Conservation (phyloP, 805 yeast species). For the Hemisphaericaspora nanyangensis region DNA sequence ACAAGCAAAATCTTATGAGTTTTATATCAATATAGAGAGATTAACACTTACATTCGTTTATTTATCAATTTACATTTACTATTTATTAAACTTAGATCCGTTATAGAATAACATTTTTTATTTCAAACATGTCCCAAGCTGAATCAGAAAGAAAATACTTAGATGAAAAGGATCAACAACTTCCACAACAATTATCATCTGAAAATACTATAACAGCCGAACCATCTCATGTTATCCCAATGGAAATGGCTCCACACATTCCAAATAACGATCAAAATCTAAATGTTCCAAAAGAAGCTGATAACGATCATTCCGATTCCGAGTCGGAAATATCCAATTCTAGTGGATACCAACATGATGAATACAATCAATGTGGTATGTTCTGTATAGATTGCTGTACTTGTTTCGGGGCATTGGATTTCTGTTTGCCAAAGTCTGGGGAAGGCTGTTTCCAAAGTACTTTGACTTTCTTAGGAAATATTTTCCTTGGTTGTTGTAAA, state of each 20-base stretch:
- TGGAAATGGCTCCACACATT: background rate
- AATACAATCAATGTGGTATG: constrained; percentile 37
- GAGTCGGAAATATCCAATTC: constrained; percentile 11
- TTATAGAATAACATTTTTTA: too few relatives aligned
- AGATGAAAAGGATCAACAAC: background rate
- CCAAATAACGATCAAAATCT: too few relatives aligned
- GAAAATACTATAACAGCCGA: background rate
- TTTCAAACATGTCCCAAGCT: too few relatives aligned
- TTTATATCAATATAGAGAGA: too few relatives aligned
- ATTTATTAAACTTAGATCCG: too few relatives aligned
- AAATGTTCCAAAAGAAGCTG: too few relatives aligned
- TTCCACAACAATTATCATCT: background rate
- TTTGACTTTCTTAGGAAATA: constrained; percentile 35
- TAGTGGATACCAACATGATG: constrained; percentile 34
- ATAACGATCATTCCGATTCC: constrained; percentile 1
- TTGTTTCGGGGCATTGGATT: constrained; percentile 39
- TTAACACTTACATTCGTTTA: too few relatives aligned
- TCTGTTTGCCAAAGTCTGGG: constrained; percentile 39
- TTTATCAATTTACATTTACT: too few relatives aligned
- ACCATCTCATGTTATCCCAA: too few relatives aligned
- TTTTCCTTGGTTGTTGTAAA: constrained; percentile 28
- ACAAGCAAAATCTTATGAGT: too few relatives aligned
- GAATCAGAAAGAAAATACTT: too few relatives aligned
- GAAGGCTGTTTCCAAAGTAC: constrained; percentile 37
- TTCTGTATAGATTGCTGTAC: constrained; percentile 34